Conservation (phyloP, 257 asterid genomes). For the Solanum corneliomulleri region DNA sequence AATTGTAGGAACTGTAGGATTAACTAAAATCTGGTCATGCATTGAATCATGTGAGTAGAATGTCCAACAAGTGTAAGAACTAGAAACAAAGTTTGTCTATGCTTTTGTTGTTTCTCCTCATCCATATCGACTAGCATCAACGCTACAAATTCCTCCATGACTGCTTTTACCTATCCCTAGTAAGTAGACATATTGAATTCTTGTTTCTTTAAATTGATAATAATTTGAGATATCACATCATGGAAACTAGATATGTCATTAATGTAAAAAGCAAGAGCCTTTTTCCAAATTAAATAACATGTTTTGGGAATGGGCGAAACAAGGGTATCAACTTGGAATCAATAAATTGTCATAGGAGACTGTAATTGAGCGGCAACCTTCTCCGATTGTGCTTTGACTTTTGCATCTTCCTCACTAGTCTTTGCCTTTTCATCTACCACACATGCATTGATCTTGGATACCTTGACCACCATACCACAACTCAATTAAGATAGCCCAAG, state of each 20-base stretch:
- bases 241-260: neutral
- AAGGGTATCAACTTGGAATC: neutral
- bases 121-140: neutral
- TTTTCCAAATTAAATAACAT: neutral
- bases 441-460: neutral
- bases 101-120: neutral
- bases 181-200: neutral
- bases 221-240: neutral
- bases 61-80: neutral
- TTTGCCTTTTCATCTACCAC: neutral
- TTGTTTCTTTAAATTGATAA: neutral
- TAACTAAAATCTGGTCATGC: neutral
- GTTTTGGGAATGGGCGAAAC: neutral
- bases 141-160: neutral
- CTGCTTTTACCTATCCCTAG: neutral
- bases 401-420: neutral
- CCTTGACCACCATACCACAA: neutral
- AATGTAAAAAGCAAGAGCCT: neutral
- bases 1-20: neutral
- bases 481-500: neutral
- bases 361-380: neutral
- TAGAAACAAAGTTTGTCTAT: neutral
- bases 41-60: neutral
- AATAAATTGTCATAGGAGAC: too few relatives aligned
- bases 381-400: neutral